Evolutionary conservation across 352 stramenopile species (phyloP).

Genomic region (Phytophthora rubi): DNA sequence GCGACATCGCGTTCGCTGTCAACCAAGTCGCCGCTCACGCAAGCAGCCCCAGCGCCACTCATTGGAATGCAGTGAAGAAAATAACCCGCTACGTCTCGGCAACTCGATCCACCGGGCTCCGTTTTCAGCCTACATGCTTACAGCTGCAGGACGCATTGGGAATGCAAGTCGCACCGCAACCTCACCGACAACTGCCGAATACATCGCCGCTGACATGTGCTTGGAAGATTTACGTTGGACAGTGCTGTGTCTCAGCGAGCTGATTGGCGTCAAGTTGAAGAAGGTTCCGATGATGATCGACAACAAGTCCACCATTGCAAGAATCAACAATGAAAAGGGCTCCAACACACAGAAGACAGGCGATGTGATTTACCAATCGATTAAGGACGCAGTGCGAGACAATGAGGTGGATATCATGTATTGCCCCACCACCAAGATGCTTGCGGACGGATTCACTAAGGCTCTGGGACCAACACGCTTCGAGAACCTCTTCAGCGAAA

Average conservation of each 20-base stretch:
- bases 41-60: background rate
- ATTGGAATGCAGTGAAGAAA: slow-evolving; percentile 5
- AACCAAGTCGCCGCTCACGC: slow-evolving; percentile 9
- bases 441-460: background rate
- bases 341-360: background rate
- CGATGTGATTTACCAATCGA: background rate
- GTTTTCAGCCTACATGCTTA: background rate
- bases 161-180: background rate
- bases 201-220: background rate
- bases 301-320: background rate
- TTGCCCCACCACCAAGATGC: background rate
- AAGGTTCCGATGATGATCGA: background rate
- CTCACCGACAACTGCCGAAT: slow-evolving; percentile 7
- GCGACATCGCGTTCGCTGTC: slow-evolving; percentile 7
- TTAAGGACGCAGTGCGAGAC: background rate
- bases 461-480: background rate
- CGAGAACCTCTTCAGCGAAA: background rate
- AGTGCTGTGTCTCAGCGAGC: background rate
- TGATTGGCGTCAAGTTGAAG: background rate
- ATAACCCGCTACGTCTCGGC: slow-evolving; percentile 5
- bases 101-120: background rate
- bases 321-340: background rate
- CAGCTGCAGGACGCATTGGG: background rate
- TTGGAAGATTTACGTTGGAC: background rate
- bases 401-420: background rate